phyloP scores from a whole-genome alignment of 2,329 filamentous ascomycete species.

The Colletotrichum sp. region DNA sequence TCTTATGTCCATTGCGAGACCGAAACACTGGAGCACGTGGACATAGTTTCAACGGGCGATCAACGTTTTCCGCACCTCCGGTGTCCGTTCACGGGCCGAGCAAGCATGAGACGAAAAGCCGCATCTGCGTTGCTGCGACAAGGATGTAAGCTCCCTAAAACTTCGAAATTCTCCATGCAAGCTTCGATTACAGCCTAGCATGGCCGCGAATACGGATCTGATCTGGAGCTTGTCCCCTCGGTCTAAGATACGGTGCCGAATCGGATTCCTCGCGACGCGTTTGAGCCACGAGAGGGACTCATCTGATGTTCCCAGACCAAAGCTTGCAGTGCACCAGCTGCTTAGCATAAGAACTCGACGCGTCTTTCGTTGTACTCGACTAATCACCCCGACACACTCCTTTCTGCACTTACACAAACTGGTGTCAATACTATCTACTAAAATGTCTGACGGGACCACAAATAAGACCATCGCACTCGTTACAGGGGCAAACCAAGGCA shows the following conservation, averaged over 20 bases:
- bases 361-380: accelerated
- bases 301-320: neutral
- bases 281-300: neutral
- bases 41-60: neutral
- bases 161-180: neutral
- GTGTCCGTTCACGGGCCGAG: neutral
- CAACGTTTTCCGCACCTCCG: neutral
- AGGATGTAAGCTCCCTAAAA: neutral
- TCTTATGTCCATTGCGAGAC: neutral
- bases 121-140: neutral
- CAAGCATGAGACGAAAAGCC: neutral
- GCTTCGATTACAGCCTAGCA: neutral
- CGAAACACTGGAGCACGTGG: neutral
- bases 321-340: neutral
- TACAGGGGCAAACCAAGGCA: slow-evolving; percentile 19
- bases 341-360: neutral
- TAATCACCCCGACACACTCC: neutral
- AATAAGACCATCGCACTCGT: neutral
- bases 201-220: neutral
- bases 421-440: neutral
- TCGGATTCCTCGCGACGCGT: neutral
- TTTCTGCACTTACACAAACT: accelerated
- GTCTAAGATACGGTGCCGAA: neutral
- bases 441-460: neutral
- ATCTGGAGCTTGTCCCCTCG: neutral